phyloP scores from a whole-genome alignment of 352 stramenopile species.

The Thalassiosira hispida region DNA sequence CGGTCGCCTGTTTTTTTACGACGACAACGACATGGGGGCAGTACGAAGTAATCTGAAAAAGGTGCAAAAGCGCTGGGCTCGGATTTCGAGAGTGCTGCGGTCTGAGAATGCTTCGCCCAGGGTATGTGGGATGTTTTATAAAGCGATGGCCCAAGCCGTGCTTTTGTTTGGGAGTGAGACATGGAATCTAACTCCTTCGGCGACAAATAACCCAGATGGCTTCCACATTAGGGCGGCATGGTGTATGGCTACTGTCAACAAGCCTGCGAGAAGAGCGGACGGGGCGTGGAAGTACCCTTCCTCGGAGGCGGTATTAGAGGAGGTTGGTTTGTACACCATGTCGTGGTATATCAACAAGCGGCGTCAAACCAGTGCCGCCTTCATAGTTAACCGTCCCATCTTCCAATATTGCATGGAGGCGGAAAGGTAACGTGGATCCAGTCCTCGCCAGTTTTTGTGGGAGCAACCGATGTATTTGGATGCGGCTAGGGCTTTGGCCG shows the following conservation, averaged over 20 bases:
- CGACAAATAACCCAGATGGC: slow-evolving; percentile 3
- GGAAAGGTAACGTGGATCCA: slow-evolving; percentile 1
- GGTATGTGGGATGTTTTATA: slow-evolving; percentile 18
- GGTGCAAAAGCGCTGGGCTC: background rate
- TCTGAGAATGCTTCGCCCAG: background rate
- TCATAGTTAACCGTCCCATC: background rate
- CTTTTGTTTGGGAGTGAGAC: slow-evolving; percentile 26
- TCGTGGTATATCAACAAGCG: background rate
- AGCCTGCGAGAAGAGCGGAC: background rate
- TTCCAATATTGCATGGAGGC: background rate
- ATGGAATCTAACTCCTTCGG: slow-evolving; percentile 5
- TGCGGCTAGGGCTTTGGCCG: background rate
- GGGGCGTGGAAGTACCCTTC: background rate
- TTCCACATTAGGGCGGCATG: slow-evolving; percentile 23
- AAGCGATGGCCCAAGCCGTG: slow-evolving; percentile 11
- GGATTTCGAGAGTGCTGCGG: background rate
- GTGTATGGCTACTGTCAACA: background rate
- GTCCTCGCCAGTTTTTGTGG: slow-evolving; percentile 6
- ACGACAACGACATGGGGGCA: slow-evolving; percentile 15
- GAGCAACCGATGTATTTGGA: slow-evolving; percentile 13
- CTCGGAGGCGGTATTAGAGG: background rate
- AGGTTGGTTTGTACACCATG: background rate
- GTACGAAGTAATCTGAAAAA: slow-evolving; percentile 17
- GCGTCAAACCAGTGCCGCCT: background rate
- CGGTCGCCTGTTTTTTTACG: background rate